A percentile compares a stretch with the other conserved stretches of the same genome.
These are phyloP conservation scores for Mortierella sp. DNA, from an alignment of 371 early-diverging fungal species.

Conservation along the genomic window DNA sequence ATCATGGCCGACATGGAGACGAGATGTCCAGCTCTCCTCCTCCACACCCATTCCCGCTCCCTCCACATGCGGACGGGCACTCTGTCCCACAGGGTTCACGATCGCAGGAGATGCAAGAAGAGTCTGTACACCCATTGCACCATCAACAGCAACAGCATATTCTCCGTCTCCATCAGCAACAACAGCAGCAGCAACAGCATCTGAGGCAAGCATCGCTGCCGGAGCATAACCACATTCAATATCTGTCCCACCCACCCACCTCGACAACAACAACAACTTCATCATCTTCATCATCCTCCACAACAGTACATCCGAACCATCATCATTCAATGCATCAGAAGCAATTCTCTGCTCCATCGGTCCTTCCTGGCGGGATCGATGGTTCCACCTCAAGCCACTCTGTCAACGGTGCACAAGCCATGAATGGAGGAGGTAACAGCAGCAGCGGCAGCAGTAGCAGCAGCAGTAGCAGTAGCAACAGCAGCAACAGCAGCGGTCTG, in stretches of 20 bases:
- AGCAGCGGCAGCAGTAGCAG: too few species aligned
- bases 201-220: not conserved
- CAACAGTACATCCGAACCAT: not conserved
- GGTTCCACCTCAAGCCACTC: too few species aligned
- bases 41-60: too few species aligned
- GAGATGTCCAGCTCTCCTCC: too few species aligned
- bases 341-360: conserved; percentile 5
- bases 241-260: not conserved
- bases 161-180: conserved; percentile 20
- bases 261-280: not conserved
- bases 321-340: conserved; percentile 11
- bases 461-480: too few species aligned
- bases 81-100: conserved; percentile 1
- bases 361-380: too few species aligned
- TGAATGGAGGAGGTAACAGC: too few species aligned
- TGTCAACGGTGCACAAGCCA: too few species aligned
- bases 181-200: conserved; percentile 16
- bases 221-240: conserved; percentile 8
- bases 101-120: too few species aligned
- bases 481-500: too few species aligned
- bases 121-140: too few species aligned
- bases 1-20: too few species aligned
- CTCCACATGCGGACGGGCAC: conserved; percentile 5
- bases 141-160: conserved; percentile 25
- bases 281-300: not conserved